phyloP scores from a whole-genome alignment of 140 eudicot genomes.

The Bidens hawaiensis region DNA sequence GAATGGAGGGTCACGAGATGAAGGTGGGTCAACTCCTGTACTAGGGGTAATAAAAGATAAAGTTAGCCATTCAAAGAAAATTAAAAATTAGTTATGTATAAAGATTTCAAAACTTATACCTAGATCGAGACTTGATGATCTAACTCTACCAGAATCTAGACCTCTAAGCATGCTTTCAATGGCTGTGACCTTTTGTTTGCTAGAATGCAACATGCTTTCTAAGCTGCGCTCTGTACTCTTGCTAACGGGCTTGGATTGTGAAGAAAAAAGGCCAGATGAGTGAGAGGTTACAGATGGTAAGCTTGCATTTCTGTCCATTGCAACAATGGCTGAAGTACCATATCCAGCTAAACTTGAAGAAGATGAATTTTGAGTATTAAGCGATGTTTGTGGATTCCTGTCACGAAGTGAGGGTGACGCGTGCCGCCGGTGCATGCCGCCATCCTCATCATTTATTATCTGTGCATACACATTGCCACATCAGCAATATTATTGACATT shows the following conservation, averaged over 20 bases:
- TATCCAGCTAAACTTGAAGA: conserved; percentile 74
- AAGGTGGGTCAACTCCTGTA: conserved; percentile 99
- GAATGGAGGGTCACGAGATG: conserved; percentile 97
- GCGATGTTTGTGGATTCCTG: conserved; percentile 57
- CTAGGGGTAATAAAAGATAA: conserved; percentile 51
- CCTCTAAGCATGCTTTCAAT: conserved; percentile 98
- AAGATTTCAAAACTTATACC: conserved; percentile 33
- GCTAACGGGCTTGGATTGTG: conserved; percentile 59
- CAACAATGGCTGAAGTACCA: conserved; percentile 99
- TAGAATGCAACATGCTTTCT: conserved; percentile 87
- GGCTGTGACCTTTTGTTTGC: conserved; percentile 95
- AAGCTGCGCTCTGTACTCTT: conserved; percentile 75
- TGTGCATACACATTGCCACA: conserved; percentile 18
- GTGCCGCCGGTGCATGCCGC: conserved; percentile 86
- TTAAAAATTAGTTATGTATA: background rate
- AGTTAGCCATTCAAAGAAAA: conserved; percentile 39
- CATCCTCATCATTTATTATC: conserved; percentile 93
- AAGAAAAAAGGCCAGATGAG: conserved; percentile 67
- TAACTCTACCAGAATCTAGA: conserved; percentile 70
- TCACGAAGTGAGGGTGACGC: conserved; percentile 95
- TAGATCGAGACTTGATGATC: conserved; percentile 93
- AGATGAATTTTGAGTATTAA: conserved; percentile 42
- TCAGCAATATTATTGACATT: background rate
- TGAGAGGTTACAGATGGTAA: conserved; percentile 53
- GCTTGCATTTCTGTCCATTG: conserved; percentile 89